These are phyloP conservation scores for Xylariaceae sp. DNA, from an alignment of 2,329 filamentous ascomycete genomes.

Conservation along the genomic window DNA sequence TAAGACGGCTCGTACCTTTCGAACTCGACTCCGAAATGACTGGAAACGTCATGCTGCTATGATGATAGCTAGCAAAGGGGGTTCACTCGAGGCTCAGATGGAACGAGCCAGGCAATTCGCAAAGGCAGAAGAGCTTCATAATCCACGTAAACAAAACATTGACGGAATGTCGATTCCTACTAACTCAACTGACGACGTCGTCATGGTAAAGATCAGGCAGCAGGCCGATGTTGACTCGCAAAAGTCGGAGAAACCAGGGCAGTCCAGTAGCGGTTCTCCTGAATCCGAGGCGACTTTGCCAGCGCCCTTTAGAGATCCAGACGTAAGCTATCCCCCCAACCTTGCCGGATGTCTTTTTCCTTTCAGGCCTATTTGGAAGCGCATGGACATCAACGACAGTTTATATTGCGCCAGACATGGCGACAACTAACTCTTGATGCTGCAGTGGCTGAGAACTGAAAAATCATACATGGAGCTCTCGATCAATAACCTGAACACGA, in stretches of 20 bases:
- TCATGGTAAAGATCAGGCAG: constrained; percentile 43
- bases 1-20: constrained; percentile 63
- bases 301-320: constrained; percentile 68
- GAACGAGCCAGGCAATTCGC: constrained; percentile 67
- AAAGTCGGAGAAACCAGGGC: constrained; percentile 2
- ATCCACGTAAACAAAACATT: constrained; percentile 47
- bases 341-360: neutral
- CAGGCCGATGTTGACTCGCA: constrained; percentile 21
- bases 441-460: constrained; percentile 65
- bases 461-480: constrained; percentile 68
- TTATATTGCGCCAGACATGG: neutral
- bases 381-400: neutral
- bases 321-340: constrained; percentile 20
- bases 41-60: constrained; percentile 81
- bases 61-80: constrained; percentile 71
- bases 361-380: neutral
- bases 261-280: neutral
- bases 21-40: constrained; percentile 67
- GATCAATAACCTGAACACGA: constrained; percentile 69
- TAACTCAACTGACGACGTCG: constrained; percentile 43
- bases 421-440: neutral
- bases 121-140: constrained; percentile 62
- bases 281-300: constrained; percentile 35
- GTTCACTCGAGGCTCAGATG: constrained; percentile 68
- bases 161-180: constrained; percentile 45